Percentiles rank a stretch among this genome's conserved stretches.
Conservation (phyloP, 2,329 filamentous ascomycete species). For the Aspergillus quadricinctus region DNA sequence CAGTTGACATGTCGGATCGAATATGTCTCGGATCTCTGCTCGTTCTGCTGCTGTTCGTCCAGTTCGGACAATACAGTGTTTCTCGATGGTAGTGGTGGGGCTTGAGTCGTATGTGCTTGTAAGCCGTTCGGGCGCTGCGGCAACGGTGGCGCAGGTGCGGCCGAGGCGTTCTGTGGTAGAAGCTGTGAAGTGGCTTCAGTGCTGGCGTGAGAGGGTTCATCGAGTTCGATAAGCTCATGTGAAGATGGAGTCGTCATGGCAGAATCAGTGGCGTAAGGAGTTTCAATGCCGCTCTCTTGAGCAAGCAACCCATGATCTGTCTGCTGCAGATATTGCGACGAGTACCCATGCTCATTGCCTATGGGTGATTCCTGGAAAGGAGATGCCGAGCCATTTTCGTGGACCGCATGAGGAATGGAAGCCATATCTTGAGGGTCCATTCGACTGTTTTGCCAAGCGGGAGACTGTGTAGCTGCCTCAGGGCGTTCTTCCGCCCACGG, state of each 20-base stretch:
- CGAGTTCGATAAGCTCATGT: conserved; percentile 30
- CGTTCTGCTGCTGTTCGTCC: conserved; percentile 32
- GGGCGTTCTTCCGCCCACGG: conserved; percentile 25
- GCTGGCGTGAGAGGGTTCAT: conserved; percentile 10
- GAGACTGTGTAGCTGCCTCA: conserved; percentile 5
- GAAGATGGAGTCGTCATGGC: conserved; percentile 27
- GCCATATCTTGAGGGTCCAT: background rate
- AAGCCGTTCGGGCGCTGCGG: conserved; percentile 4
- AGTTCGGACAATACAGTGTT: conserved; percentile 20
- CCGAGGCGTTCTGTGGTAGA: conserved; percentile 1
- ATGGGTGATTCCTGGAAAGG: conserved; percentile 7
- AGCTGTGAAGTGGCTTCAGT: conserved; percentile 4
- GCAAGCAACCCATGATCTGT: conserved; percentile 9
- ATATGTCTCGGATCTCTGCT: conserved; percentile 70
- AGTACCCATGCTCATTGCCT: background rate
- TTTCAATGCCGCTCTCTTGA: conserved; percentile 17
- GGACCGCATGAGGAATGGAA: background rate
- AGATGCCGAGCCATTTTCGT: conserved; percentile 7
- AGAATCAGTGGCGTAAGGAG: conserved; percentile 19
- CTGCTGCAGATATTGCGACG: conserved; percentile 8
- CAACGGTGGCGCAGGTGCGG: conserved; percentile 7
- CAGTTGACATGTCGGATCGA: conserved; percentile 89
- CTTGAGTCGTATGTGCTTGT: background rate
- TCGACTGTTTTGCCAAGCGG: conserved; percentile 7
- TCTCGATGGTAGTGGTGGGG: conserved; percentile 4